Evolutionary conservation across 139 green algal genomes (phyloP), one percentile per base, ranked within the genome.

Genomic region (Raphidocelis subcapitata): DNA sequence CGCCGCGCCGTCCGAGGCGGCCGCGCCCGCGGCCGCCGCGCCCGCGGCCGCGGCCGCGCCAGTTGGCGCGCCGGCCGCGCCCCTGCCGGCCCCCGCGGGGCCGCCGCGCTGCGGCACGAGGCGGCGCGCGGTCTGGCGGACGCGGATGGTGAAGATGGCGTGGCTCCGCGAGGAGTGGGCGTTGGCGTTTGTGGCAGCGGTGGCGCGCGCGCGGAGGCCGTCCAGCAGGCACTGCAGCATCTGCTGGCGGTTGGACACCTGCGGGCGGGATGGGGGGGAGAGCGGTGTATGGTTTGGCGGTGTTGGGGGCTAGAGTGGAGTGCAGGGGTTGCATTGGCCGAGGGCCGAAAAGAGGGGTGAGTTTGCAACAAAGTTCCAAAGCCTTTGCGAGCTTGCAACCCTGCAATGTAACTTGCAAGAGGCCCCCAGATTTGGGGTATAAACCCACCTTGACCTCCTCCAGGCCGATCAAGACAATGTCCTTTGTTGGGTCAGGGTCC

Each of bases 111-210:
- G 41, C 41, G 41, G 41, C n/a, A 12, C 79, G 76, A 63, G 92
- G 88, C 74, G 89, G 12, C 54, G 10, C 5, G 24, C 5, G 10
- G 54, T 61, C 54, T 28, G 23, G 54, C 54, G 88, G 35, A 92
- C 83, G 52, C 88, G 92, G 46, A 97, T 82, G 52, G 91, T 91
- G 75, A 97, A 92, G 24, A 97, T 81, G 4, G 89, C 89, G 59
- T 94, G 87, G n/a, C 81, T 89, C 55, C 87, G 84, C 4, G 84
- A 91, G 35, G 80, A 90, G 3, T 85, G 57, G 72, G 93, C 82
- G 82, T 97, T 97, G 62, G 92, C 81, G 62, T 84, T 85, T 41
- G 89, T 95, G 35, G 91, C 76, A 10, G 89, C 90, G 10, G 85
- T 94, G 16, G 80, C 56, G 5, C 92, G 84, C 69, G 85, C 87